These are phyloP conservation scores for Pterulicium gracile DNA, from an alignment of 1,284 basidiomycete genomes.

Conservation along the genomic window DNA sequence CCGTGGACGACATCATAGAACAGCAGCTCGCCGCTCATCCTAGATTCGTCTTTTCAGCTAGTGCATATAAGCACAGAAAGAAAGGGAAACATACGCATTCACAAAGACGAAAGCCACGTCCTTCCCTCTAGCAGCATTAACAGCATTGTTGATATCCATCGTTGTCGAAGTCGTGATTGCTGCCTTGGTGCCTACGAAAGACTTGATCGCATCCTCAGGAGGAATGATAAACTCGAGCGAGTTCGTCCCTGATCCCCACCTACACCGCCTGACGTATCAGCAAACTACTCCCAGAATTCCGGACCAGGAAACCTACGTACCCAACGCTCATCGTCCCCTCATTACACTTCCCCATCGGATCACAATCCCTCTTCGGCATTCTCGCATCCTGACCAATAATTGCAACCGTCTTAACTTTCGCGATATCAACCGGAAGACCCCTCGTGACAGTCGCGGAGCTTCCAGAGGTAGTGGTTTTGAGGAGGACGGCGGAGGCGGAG, in stretches of 20 bases:
- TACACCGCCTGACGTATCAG: constrained; percentile 9
- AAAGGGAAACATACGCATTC: constrained; percentile 34
- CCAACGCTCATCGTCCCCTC: constrained; percentile 37
- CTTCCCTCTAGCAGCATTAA: constrained; percentile 35
- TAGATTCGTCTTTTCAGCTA: constrained; percentile 7
- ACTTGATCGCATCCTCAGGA: constrained; percentile 39
- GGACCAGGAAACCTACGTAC: constrained; percentile 15
- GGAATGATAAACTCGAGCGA: constrained; percentile 30
- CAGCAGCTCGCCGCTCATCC: constrained; percentile 36
- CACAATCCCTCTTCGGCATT: constrained; percentile 29
- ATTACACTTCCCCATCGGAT: constrained; percentile 31
- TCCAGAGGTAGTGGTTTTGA: constrained; percentile 48
- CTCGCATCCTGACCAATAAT: constrained; percentile 35
- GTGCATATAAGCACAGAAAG: not conserved
- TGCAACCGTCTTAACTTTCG: constrained; percentile 30
- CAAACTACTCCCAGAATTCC: too few relatives aligned
- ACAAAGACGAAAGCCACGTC: constrained; percentile 57
- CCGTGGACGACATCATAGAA: constrained; percentile 49
- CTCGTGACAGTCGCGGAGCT: constrained; percentile 21
- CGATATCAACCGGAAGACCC: constrained; percentile 37
- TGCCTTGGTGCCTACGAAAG: constrained; percentile 30
- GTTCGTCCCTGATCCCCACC: constrained; percentile 40
- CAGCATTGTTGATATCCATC: constrained; percentile 38
- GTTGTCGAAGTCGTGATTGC: constrained; percentile 40
- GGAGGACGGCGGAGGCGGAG: constrained; percentile 58